Conservation (phyloP, 2,329 filamentous ascomycete species). For the Fusarium napiforme region DNA sequence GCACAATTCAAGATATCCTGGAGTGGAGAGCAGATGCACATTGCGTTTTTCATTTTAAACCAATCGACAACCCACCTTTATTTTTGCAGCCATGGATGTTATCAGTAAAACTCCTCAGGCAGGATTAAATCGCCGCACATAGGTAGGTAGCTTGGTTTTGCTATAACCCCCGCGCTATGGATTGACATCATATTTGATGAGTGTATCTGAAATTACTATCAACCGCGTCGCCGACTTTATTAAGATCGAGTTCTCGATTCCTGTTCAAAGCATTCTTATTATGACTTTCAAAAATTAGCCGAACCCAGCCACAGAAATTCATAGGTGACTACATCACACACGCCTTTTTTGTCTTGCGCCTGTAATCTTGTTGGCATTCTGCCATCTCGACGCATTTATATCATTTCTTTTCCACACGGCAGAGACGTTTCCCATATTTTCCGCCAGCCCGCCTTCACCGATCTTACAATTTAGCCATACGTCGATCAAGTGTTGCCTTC, state of each 20-base stretch:
- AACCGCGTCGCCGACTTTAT: neutral
- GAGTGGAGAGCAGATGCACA: conserved; percentile 12
- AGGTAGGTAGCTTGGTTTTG: neutral
- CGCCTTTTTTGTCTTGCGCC: neutral
- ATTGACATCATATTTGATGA: conserved; percentile 35
- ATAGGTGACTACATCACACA: neutral
- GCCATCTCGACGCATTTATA: neutral
- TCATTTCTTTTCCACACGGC: neutral
- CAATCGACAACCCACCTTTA: conserved; percentile 19
- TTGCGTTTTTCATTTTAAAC: neutral
- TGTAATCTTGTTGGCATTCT: conserved; percentile 1
- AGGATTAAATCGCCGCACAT: conserved; percentile 8
- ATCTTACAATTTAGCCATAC: neutral
- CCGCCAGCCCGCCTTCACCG: neutral
- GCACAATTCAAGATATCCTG: neutral
- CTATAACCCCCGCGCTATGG: conserved; percentile 12
- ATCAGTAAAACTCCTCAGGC: conserved; percentile 6
- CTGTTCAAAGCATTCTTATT: neutral
- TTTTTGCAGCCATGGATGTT: neutral
- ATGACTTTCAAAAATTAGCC: neutral
- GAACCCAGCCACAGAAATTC: neutral
- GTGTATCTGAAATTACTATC: neutral
- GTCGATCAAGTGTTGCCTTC: neutral
- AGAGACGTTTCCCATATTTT: neutral
- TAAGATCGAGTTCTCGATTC: neutral